A percentile compares a stretch with the other conserved stretches of the same genome.
phyloP scores from a whole-genome alignment of 129 eudicot species.

The Daucus carota region DNA sequence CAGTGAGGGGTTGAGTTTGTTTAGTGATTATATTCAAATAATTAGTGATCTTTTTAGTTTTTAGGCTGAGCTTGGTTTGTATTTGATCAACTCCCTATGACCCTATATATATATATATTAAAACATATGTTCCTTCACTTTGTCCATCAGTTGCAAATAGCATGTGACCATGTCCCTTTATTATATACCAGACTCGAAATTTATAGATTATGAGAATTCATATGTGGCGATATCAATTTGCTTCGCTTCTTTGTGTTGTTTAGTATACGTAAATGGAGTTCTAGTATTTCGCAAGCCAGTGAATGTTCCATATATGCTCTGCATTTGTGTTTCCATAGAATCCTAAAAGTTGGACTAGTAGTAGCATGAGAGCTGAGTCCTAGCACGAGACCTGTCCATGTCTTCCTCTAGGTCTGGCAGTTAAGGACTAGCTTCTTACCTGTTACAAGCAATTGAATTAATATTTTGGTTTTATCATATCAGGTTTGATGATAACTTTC shows the following conservation, averaged over 20 bases:
- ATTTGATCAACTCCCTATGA: no score
- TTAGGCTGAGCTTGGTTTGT: no score
- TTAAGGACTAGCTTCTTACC: no score
- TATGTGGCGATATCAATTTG: neutral
- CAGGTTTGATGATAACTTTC: neutral
- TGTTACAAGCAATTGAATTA: no score
- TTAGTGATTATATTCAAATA: no score
- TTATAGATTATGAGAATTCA: neutral
- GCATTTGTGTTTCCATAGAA: neutral
- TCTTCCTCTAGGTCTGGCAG: neutral
- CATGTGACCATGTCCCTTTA: neutral
- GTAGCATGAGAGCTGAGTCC: neutral
- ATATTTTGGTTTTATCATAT: neutral
- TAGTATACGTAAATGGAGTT: neutral
- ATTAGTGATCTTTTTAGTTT: no score
- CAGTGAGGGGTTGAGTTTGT: no score
- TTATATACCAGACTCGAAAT: neutral
- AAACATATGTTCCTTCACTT: no score
- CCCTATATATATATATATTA: no score
- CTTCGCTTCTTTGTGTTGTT: neutral
- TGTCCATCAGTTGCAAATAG: neutral
- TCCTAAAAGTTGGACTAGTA: neutral
- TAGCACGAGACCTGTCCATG: no score
- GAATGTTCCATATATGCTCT: neutral
- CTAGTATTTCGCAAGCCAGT: neutral